A percentile compares a stretch with the other conserved stretches of the same genome.
phyloP scores from a whole-genome alignment of 2,329 filamentous ascomycete species.

The Fusarium drepaniforme region DNA sequence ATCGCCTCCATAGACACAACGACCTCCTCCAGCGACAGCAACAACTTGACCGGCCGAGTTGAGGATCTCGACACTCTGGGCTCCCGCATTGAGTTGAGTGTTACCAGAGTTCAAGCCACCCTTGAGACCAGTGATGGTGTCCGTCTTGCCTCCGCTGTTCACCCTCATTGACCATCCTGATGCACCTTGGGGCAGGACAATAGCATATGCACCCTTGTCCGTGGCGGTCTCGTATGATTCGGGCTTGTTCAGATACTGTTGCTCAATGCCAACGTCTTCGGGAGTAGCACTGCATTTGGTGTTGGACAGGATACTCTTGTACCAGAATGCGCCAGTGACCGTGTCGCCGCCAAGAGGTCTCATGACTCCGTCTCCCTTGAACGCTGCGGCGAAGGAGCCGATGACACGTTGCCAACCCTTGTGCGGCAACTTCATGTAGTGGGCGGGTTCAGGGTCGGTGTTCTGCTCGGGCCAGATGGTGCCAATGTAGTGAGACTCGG shows the following conservation, averaged over 20 bases:
- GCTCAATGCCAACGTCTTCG: neutral
- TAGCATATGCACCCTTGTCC: neutral
- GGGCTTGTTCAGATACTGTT: neutral
- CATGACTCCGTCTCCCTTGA: constrained; percentile 2
- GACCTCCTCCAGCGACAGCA: neutral
- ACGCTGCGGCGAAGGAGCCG: neutral
- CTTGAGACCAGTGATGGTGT: neutral
- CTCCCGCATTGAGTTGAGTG: neutral
- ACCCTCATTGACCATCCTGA: neutral
- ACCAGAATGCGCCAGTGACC: neutral
- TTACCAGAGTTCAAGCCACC: neutral
- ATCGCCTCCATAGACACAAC: neutral
- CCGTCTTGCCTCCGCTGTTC: neutral
- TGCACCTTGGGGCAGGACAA: neutral
- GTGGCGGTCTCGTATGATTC: neutral
- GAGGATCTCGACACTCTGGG: neutral
- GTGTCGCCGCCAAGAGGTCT: neutral
- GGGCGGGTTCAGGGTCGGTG: neutral
- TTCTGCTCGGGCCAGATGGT: neutral
- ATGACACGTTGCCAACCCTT: neutral
- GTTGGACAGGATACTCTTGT: neutral
- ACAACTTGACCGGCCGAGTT: neutral
- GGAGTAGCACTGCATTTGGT: neutral
- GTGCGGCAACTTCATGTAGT: neutral
- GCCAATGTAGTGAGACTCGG: neutral